Evolutionary conservation across 148 eudicot species (phyloP).

Genomic region (Persicaria maculosa): DNA sequence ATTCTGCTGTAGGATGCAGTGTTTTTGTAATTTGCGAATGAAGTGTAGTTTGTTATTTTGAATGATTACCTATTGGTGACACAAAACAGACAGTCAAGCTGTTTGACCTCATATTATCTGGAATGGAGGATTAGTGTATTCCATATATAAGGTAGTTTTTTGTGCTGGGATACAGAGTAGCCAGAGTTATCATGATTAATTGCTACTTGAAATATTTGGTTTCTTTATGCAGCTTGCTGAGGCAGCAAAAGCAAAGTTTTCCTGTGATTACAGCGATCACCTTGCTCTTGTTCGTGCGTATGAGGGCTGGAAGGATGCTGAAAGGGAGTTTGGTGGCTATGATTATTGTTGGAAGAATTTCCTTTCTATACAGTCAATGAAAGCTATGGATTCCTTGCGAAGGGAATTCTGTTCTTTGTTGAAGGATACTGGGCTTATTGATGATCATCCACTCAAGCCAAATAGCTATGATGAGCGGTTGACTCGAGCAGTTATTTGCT

Average conservation of each 20-base stretch:
- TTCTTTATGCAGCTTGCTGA: constrained; percentile 73
- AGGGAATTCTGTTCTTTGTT: constrained; percentile 70
- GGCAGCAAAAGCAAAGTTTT: constrained; percentile 90
- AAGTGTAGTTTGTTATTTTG: not conserved
- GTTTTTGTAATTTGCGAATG: not conserved
- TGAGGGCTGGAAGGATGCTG: constrained; percentile 93
- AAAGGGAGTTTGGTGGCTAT: constrained; percentile 57
- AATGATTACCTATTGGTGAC: not conserved
- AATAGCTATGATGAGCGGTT: constrained; percentile 74
- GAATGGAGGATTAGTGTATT: not conserved
- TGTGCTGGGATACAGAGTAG: not conserved
- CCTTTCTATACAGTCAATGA: constrained; percentile 85
- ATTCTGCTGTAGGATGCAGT: not conserved
- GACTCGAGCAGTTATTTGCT: constrained; percentile 78
- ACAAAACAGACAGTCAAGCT: not conserved
- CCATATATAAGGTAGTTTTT: not conserved
- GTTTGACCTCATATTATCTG: not conserved
- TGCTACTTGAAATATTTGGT: constrained; percentile 5
- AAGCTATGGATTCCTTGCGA: constrained; percentile 90
- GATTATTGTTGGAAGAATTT: constrained; percentile 98
- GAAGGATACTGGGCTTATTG: constrained; percentile 71
- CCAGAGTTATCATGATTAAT: not conserved
- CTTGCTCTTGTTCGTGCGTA: constrained; percentile 91
- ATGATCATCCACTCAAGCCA: constrained; percentile 43
- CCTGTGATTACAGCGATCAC: constrained; percentile 77